A percentile compares a stretch with the other conserved stretches of the same genome.
Conservation (phyloP, 1,139 yeast genomes). For the Saccharomyces pastorianus region DNA sequence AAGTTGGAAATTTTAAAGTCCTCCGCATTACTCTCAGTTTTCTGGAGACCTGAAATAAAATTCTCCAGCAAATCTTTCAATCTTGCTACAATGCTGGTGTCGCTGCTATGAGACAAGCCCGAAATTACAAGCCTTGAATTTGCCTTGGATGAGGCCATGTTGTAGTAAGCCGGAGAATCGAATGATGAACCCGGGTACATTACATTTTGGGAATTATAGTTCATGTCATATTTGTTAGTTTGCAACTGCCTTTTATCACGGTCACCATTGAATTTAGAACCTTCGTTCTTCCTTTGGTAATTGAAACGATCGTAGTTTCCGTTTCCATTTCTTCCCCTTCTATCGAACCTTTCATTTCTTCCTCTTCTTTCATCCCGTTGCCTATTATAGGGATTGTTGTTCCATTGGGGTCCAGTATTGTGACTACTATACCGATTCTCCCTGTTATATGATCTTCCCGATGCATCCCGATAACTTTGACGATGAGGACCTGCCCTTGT, state of each 20-base stretch:
- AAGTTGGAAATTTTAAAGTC: background rate
- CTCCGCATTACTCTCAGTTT: background rate
- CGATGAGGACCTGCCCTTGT: background rate
- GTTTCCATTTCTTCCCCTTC: background rate
- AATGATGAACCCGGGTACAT: background rate
- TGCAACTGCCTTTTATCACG: background rate
- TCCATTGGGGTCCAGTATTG: background rate
- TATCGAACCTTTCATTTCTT: background rate
- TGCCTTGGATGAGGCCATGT: constrained; percentile 3
- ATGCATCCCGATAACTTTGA: background rate
- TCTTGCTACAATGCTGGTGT: constrained; percentile 12
- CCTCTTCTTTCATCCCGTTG: constrained; percentile 1
- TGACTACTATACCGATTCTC: background rate
- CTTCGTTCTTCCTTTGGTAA: background rate
- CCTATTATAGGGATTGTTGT: background rate
- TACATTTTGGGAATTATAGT: background rate
- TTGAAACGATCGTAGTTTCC: background rate
- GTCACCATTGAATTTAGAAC: background rate
- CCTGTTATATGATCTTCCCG: background rate
- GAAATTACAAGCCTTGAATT: constrained; percentile 6
- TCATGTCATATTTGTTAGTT: background rate
- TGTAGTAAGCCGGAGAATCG: background rate
- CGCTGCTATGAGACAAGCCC: constrained; percentile 10
- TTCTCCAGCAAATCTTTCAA: constrained; percentile 3
- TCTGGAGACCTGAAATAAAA: background rate